phyloP scores from a whole-genome alignment of 176 grass and related monocot genomes.

The Raddia distichophylla region DNA sequence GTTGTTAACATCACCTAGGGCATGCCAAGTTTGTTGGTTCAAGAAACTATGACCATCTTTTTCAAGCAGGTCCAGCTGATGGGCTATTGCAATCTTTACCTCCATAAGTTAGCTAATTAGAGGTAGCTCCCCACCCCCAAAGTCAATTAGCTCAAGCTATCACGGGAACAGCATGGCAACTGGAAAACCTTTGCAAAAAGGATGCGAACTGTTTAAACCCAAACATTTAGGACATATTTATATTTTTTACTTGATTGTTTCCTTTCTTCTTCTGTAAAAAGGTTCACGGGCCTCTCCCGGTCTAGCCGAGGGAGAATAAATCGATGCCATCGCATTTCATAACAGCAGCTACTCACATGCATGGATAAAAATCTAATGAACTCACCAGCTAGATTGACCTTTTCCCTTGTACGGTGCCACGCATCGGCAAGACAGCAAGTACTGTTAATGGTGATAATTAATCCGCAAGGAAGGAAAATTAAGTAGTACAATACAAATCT shows the following conservation, averaged over 20 bases:
- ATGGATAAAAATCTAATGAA: background rate
- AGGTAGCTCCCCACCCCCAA: background rate
- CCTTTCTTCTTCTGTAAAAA: background rate
- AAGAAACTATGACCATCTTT: conserved; percentile 12
- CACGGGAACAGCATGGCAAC: conserved; percentile 29
- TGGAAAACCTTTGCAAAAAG: background rate
- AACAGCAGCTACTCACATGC: background rate
- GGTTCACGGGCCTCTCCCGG: background rate
- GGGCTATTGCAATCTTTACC: background rate
- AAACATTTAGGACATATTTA: conserved; percentile 18
- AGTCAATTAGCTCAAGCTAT: background rate
- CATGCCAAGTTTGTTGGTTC: conserved; percentile 28
- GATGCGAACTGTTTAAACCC: background rate
- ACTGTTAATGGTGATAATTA: background rate
- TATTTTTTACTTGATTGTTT: conserved; percentile 26
- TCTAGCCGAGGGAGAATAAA: background rate
- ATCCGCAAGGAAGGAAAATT: background rate
- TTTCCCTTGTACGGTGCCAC: background rate
- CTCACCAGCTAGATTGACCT: background rate
- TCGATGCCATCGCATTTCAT: conserved; percentile 10
- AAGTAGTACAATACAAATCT: background rate
- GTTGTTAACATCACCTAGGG: conserved; percentile 39
- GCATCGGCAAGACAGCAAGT: background rate
- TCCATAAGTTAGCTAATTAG: background rate
- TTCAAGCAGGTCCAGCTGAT: conserved; percentile 5